These are phyloP conservation scores for Boletus patriciae DNA, from an alignment of 768 basidiomycete species.

Conservation along the genomic window DNA sequence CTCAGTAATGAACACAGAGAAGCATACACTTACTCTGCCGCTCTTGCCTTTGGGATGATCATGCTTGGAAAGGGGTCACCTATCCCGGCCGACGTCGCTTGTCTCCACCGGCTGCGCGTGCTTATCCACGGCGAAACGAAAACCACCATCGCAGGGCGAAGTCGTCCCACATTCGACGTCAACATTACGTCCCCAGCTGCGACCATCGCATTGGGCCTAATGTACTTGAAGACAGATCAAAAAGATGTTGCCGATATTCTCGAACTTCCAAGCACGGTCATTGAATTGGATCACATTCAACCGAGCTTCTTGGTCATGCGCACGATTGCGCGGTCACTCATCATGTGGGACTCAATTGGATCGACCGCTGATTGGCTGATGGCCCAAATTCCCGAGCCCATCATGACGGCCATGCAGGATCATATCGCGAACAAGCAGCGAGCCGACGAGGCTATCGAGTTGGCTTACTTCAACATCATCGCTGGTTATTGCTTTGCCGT, in stretches of 20 bases:
- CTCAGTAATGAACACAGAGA: conserved; percentile 88
- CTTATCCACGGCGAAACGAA: conserved; percentile 74
- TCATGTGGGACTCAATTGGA: conserved; percentile 81
- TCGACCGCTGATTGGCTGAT: conserved; percentile 75
- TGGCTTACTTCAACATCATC: conserved; percentile 90
- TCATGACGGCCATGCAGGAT: conserved; percentile 59
- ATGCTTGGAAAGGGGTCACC: conserved; percentile 87
- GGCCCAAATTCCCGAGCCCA: conserved; percentile 66
- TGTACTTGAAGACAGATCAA: conserved; percentile 86
- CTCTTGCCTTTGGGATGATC: conserved; percentile 92
- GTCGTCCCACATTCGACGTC: conserved; percentile 65
- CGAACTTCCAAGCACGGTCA: conserved; percentile 75
- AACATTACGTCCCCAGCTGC: conserved; percentile 92
- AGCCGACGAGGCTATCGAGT: conserved; percentile 71
- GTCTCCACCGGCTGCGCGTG: conserved; percentile 67
- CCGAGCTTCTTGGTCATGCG: conserved; percentile 85
- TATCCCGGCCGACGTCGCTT: conserved; percentile 72
- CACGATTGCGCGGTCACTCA: conserved; percentile 71
- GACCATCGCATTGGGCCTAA: conserved; percentile 83
- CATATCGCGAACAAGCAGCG: conserved; percentile 44
- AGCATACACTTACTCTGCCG: conserved; percentile 86
- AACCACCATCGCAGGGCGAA: conserved; percentile 36
- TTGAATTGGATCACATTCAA: conserved; percentile 81
- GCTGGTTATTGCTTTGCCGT: conserved; percentile 91
- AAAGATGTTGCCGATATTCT: conserved; percentile 86